Percentiles rank a stretch among this genome's conserved stretches.
Conservation (phyloP, 2,329 filamentous ascomycete genomes). For the Diplodia scrobiculata region DNA sequence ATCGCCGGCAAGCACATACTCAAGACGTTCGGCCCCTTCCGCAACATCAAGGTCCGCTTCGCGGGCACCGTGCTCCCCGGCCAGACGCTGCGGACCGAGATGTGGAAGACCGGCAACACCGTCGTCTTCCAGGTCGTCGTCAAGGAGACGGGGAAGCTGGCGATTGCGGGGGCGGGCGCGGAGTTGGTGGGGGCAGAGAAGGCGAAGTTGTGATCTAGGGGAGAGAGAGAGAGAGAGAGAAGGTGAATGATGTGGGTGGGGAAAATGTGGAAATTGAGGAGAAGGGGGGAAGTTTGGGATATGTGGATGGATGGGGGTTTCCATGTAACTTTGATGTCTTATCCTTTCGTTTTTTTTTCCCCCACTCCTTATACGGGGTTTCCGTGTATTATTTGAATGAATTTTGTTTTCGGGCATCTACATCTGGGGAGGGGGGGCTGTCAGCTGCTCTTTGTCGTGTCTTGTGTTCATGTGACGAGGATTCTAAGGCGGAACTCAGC, state of each 20-base stretch:
- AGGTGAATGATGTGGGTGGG: not conserved
- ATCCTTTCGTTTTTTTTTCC: not conserved
- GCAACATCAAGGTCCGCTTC: constrained; percentile 92
- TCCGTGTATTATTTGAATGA: not conserved
- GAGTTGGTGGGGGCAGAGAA: constrained; percentile 62
- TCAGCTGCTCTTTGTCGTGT: not conserved
- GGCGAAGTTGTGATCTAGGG: constrained; percentile 38
- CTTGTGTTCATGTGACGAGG: not conserved
- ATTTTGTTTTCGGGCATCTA: not conserved
- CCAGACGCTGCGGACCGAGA: constrained; percentile 86
- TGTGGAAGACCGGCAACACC: constrained; percentile 68
- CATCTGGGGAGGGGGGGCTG: not conserved
- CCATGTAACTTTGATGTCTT: not conserved
- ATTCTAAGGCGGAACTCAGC: no score
- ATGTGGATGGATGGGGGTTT: not conserved
- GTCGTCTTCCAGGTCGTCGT: constrained; percentile 85
- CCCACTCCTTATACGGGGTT: not conserved
- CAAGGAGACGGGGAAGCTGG: constrained; percentile 89
- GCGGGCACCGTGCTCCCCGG: constrained; percentile 83
- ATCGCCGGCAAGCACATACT: constrained; percentile 83
- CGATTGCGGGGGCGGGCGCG: constrained; percentile 77
- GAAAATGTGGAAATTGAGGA: not conserved
- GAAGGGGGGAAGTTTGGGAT: not conserved
- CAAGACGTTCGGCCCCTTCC: constrained; percentile 56
- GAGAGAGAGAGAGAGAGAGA: not conserved